Evolutionary conservation across 2,329 filamentous ascomycete species (phyloP).

Genomic region (Bretziella fagacearum): DNA sequence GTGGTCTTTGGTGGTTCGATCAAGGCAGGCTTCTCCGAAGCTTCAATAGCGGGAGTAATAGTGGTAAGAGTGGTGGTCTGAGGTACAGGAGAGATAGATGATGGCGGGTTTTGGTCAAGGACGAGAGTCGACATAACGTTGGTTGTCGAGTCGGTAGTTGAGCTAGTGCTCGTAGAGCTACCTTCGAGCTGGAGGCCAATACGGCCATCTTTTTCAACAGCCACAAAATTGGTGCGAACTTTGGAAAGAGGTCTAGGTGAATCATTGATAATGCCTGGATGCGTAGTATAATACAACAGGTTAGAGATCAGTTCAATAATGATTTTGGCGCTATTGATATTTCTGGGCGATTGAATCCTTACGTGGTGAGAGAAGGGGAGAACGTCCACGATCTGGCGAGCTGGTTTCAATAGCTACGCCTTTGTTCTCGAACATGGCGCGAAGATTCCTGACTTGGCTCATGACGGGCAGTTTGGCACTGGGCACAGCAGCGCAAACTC

Average conservation of each 20-base stretch:
- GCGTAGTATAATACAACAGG: not conserved
- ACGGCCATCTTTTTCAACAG: constrained; percentile 48
- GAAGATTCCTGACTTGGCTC: constrained; percentile 57
- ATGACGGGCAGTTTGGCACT: constrained; percentile 27
- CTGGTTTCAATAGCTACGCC: constrained; percentile 34
- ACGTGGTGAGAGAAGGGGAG: constrained; percentile 38
- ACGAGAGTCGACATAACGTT: too few species aligned
- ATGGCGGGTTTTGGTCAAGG: not conserved
- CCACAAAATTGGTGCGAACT: constrained; percentile 58
- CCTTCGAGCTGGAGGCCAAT: constrained; percentile 33
- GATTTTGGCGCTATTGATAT: constrained; percentile 15
- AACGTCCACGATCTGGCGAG: constrained; percentile 52
- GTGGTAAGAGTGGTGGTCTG: not conserved
- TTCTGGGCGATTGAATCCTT: constrained; percentile 19
- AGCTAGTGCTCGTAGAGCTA: constrained; percentile 25
- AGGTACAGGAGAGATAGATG: not conserved
- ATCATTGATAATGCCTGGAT: constrained; percentile 18
- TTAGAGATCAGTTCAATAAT: constrained; percentile 10
- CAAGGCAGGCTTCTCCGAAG: too few species aligned
- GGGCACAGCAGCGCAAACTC: not conserved
- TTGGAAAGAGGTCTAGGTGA: constrained; percentile 54
- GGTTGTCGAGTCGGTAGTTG: not conserved
- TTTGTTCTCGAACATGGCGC: constrained; percentile 67
- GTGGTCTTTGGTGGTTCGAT: too few species aligned
- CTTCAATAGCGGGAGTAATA: not conserved